Conservation (phyloP, 2,329 filamentous ascomycete species). For the Phyllosticta citriasiana region DNA sequence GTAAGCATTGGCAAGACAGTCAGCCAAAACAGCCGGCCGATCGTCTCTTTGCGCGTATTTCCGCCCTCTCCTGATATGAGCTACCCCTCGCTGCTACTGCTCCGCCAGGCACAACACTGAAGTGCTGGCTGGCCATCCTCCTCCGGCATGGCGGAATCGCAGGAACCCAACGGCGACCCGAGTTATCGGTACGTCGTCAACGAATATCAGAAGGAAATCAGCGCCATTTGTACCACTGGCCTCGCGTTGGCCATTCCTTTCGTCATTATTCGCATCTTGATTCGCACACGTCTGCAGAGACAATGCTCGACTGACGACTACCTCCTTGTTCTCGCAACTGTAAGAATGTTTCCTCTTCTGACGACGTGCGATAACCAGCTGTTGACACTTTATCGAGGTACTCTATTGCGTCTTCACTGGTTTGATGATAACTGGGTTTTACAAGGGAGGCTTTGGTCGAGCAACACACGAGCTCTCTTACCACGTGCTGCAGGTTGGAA, state of each 20-base stretch:
- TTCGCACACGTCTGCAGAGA: background rate
- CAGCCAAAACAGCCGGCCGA: too few species aligned
- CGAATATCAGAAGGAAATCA: background rate
- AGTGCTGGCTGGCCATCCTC: background rate
- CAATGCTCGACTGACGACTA: conserved; percentile 1
- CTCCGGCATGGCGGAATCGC: background rate
- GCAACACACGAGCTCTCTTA: background rate
- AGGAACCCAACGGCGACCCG: background rate
- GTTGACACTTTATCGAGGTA: background rate
- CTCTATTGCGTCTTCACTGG: background rate
- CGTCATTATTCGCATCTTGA: background rate
- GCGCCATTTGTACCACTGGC: background rate
- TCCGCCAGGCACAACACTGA: background rate
- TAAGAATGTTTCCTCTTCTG: background rate
- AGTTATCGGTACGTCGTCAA: background rate
- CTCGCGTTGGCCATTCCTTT: background rate
- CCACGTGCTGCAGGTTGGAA: background rate
- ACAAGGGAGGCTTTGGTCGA: background rate
- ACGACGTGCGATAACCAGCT: background rate
- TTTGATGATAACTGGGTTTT: background rate
- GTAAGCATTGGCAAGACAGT: too few species aligned
- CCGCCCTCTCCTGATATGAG: background rate
- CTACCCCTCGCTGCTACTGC: background rate
- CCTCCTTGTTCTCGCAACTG: background rate
- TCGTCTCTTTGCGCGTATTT: too few species aligned